Evolutionary conservation across 192 early-diverging fungal species (phyloP), one percentile per base, ranked within the genome.

Genomic region (Linnemannia hyalina): DNA sequence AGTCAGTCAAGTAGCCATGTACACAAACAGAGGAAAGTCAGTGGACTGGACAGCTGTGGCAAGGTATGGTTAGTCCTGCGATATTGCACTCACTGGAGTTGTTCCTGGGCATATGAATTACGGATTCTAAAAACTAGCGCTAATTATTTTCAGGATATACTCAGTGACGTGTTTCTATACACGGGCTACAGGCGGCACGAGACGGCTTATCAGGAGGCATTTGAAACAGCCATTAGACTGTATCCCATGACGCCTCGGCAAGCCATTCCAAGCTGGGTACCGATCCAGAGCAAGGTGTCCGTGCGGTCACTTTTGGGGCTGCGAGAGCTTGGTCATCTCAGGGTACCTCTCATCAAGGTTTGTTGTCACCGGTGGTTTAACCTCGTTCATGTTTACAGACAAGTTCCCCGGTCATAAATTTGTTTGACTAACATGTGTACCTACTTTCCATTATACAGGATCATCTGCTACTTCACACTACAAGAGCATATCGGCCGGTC

Each of bases 11-110:
- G 82, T 85, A 16, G 32, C 35, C 4, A 63, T 63, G n/a, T 68
- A 4, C 6, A 79, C 73, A 60, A 40, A 32, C 8, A 35, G 29
- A 49, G 35, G 79, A 23, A 44, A 54, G 36, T 73, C 70, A 3
- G 78, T 85, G 0, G 68, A 85, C 22, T 85, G 82, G 82, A 35
- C 52, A 4, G 40, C 68, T 5, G 68, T 85, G 9, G 36, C 82
- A n/a, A 76, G 36, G 82, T 80, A 80, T 23, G 65, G 4, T 47
- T 42, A 23, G 8, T 13, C 18, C 40, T 70, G 6, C 22, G 38
- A 26, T 23, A 16, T 23, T 60, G 11, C 71, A 2, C 40, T 6
- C 11, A 8, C 32, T 23, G 23, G 36, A n/a, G 13, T 26, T 1
- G 20, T 36, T 38, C 6, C 6, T 36, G 29, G 2, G 36, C 49